phyloP scores from a whole-genome alignment of 2,329 filamentous ascomycete species.

The Cercospora beticola region DNA sequence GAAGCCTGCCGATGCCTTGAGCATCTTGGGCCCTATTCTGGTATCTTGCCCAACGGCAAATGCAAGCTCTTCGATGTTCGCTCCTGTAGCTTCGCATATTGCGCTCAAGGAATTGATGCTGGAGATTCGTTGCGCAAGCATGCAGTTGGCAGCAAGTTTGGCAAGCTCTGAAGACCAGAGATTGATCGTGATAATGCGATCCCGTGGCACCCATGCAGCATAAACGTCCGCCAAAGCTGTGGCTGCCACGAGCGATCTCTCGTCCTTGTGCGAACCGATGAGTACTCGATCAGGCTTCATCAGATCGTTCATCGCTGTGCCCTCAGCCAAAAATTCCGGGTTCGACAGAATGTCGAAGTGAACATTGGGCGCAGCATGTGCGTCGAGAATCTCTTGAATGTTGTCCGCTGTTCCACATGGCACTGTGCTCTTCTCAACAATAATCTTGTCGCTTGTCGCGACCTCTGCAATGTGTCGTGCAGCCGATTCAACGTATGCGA shows the following conservation, averaged over 20 bases:
- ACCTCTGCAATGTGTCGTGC: constrained; percentile 65
- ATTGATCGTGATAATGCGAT: constrained; percentile 69
- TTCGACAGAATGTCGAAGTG: constrained; percentile 77
- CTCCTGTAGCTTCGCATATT: constrained; percentile 73
- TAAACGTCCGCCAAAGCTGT: constrained; percentile 66
- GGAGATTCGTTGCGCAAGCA: constrained; percentile 77
- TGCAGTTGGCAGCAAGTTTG: constrained; percentile 76
- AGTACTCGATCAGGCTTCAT: constrained; percentile 70
- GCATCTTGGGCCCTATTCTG: constrained; percentile 70
- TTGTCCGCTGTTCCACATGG: constrained; percentile 72
- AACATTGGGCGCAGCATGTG: constrained; percentile 58
- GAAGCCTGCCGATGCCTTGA: constrained; percentile 74
- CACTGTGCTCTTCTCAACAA: constrained; percentile 81
- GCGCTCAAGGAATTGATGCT: constrained; percentile 81
- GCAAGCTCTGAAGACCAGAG: constrained; percentile 75
- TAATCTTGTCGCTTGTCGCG: constrained; percentile 66
- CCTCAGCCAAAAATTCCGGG: constrained; percentile 77
- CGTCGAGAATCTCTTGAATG: constrained; percentile 63
- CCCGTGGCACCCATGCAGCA: constrained; percentile 65
- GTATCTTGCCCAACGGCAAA: constrained; percentile 64
- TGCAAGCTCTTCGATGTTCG: constrained; percentile 72
- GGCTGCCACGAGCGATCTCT: constrained; percentile 62
- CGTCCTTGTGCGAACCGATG: constrained; percentile 67
- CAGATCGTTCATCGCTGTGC: constrained; percentile 71
- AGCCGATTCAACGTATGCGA: constrained; percentile 70